phyloP scores from a whole-genome alignment of 805 yeast species.

The Lachancea lanzarotensis region DNA sequence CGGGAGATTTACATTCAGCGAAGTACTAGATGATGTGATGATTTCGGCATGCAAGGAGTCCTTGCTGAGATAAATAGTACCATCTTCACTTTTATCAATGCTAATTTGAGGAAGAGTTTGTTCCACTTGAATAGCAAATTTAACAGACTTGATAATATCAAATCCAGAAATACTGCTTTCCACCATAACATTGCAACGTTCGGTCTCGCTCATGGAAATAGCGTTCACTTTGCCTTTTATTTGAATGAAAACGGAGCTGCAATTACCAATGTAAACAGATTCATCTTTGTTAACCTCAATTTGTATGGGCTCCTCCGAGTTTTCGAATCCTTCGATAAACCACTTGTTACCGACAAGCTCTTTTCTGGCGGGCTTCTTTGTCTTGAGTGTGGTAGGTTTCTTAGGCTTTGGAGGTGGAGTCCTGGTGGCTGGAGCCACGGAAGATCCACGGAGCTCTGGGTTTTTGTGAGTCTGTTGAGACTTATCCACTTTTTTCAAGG shows the following conservation, averaged over 20 bases:
- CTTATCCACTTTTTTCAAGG: conserved; percentile 85
- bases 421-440: conserved; percentile 42
- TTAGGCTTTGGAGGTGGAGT: conserved; percentile 70
- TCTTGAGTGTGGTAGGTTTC: conserved; percentile 61
- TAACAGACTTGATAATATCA: conserved; percentile 74
- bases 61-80: conserved; percentile 69
- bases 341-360: conserved; percentile 85
- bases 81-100: conserved; percentile 84
- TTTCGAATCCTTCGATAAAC: conserved; percentile 75
- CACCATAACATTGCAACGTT: conserved; percentile 66
- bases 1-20: conserved; percentile 81
- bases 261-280: conserved; percentile 81
- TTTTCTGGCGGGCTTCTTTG: conserved; percentile 49
- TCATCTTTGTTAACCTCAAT: conserved; percentile 81
- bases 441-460: conserved; percentile 64
- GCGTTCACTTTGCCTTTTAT: conserved; percentile 90
- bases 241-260: conserved; percentile 66
- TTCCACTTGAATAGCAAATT: conserved; percentile 78
- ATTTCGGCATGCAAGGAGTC: conserved; percentile 69
- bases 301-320: conserved; percentile 45
- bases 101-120: conserved; percentile 79
- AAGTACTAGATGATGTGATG: conserved; percentile 77
- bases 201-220: conserved; percentile 67
- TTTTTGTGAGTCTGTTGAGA: conserved; percentile 92
- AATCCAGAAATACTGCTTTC: conserved; percentile 84